Conservation (phyloP, 176 grass and related monocot species). For the Calamus simplicifolius region DNA sequence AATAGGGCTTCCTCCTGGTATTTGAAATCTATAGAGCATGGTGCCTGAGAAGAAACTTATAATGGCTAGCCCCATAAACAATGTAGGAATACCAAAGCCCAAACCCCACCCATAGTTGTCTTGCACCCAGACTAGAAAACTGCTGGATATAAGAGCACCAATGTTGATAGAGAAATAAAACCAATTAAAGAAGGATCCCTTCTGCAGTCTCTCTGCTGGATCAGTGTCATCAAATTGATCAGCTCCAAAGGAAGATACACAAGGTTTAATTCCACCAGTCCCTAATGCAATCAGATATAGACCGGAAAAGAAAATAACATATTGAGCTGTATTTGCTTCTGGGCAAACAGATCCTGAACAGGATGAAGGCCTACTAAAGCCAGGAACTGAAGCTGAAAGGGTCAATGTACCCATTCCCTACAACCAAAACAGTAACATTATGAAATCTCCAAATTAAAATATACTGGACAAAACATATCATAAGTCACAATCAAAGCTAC, state of each 20-base stretch:
- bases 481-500: no score
- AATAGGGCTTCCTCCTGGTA: conserved; percentile 79
- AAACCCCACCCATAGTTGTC: conserved; percentile 84
- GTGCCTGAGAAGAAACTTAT: conserved; percentile 64
- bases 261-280: conserved; percentile 91
- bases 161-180: conserved; percentile 90
- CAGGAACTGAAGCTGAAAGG: conserved; percentile 56
- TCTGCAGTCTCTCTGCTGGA: conserved; percentile 54
- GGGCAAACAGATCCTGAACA: conserved; percentile 38
- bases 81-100: conserved; percentile 73
- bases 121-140: conserved; percentile 74
- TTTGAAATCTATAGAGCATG: conserved; percentile 74
- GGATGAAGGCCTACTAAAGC: conserved; percentile 42
- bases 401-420: conserved; percentile 78
- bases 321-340: conserved; percentile 49
- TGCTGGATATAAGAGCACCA: conserved; percentile 52
- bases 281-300: conserved; percentile 90
- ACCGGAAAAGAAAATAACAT: conserved; percentile 47
- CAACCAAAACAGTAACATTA: conserved; percentile 10
- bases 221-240: conserved; percentile 93
- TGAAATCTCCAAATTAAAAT: conserved; percentile 5
- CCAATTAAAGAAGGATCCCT: conserved; percentile 94
- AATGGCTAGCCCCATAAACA: conserved; percentile 78
- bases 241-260: conserved; percentile 77
- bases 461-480: neutral